A percentile compares a stretch with the other conserved stretches of the same genome.
These are phyloP conservation scores for Asterophora parasitica DNA, from an alignment of 768 basidiomycete species.

Conservation along the genomic window DNA sequence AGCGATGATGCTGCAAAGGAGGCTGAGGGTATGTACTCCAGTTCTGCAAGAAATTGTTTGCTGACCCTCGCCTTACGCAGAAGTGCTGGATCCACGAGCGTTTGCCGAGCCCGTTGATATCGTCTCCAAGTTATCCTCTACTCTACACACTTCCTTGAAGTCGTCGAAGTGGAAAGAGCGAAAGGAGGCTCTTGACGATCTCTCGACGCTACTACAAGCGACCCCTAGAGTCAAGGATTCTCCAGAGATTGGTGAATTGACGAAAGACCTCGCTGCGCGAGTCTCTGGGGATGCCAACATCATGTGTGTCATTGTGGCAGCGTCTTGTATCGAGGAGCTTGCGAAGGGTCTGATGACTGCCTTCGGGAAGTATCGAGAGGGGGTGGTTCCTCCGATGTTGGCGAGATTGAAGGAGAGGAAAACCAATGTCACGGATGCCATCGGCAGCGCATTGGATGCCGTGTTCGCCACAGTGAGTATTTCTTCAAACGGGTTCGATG, in stretches of 20 bases:
- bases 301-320: conserved; percentile 88
- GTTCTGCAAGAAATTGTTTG: conserved; percentile 2
- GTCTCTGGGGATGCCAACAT: conserved; percentile 91
- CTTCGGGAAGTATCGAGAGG: conserved; percentile 73
- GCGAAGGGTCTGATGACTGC: conserved; percentile 74
- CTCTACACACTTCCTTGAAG: conserved; percentile 66
- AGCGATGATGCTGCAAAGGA: conserved; percentile 29
- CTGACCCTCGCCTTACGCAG: conserved; percentile 30
- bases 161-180: conserved; percentile 99
- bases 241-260: conserved; percentile 70
- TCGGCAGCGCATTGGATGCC: conserved; percentile 85
- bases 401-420: conserved; percentile 95
- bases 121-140: conserved; percentile 66
- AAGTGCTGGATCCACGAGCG: conserved; percentile 68
- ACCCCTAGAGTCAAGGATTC: conserved; percentile 78
- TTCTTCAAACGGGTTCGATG: conserved; percentile 4
- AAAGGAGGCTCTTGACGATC: conserved; percentile 85
- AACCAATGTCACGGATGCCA: conserved; percentile 80
- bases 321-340: conserved; percentile 78
- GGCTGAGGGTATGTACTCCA: conserved; percentile 41
- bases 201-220: conserved; percentile 62
- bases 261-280: conserved; percentile 71
- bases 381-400: conserved; percentile 70
- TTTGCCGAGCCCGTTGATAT: conserved; percentile 83
- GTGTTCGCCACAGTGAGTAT: conserved; percentile 72